A percentile compares a stretch with the other conserved stretches of the same genome.
Evolutionary conservation across 176 grass and related monocot genomes (phyloP).

Genomic region (Triticum turgidum): DNA sequence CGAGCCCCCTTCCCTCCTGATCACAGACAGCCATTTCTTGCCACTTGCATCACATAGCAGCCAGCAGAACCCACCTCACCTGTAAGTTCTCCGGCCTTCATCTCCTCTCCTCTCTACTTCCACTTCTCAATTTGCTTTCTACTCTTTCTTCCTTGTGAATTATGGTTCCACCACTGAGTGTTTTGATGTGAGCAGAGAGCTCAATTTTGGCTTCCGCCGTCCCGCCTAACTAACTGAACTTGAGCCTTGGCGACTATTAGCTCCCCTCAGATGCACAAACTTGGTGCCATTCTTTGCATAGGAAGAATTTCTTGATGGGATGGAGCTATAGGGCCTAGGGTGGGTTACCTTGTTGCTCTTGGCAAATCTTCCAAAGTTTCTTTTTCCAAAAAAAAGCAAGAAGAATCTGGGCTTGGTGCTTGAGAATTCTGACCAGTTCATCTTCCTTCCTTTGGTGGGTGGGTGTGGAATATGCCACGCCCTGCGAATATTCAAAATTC

Average conservation of each 20-base stretch:
- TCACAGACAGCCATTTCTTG: neutral
- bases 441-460: neutral
- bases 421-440: neutral
- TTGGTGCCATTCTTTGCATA: neutral
- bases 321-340: neutral
- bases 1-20: neutral
- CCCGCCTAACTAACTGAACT: neutral
- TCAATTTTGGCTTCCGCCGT: neutral
- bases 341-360: neutral
- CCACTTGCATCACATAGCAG: neutral
- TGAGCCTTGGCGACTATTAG: neutral
- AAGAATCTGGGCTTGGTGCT: neutral
- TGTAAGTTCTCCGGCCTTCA: neutral
- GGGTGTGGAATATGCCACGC: slow-evolving; percentile 24
- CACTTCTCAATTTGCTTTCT: neutral
- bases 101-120: neutral
- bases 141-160: neutral
- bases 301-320: neutral
- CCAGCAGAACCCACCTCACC: neutral
- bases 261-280: neutral
- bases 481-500: slow-evolving; percentile 9
- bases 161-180: neutral
- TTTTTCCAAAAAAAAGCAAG: neutral
- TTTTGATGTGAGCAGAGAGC: neutral
- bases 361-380: neutral